These are phyloP conservation scores for Juglanconis oblonga DNA, from an alignment of 2,329 filamentous ascomycete genomes.

Conservation along the genomic window DNA sequence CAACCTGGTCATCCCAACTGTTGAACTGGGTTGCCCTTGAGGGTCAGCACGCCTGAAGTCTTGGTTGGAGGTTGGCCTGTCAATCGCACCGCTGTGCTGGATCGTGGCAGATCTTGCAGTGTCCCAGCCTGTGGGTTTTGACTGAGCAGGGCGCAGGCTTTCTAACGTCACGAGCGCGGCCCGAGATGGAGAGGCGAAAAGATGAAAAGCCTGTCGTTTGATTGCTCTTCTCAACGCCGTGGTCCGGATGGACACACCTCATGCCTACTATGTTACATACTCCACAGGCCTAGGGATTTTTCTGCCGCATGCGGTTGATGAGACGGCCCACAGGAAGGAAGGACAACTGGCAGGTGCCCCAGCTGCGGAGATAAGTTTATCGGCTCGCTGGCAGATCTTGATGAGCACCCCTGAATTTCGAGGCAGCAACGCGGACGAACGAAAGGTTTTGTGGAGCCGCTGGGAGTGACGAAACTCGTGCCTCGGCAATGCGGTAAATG, in stretches of 20 bases:
- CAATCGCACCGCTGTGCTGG: neutral
- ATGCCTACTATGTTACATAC: neutral
- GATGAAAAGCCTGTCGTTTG: neutral
- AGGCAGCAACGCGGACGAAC: slow-evolving; percentile 9
- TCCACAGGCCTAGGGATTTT: slow-evolving; percentile 1
- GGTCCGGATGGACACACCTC: neutral
- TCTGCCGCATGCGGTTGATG: slow-evolving; percentile 8
- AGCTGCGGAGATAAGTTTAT: slow-evolving; percentile 13
- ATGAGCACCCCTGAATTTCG: slow-evolving; percentile 15
- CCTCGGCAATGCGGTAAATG: slow-evolving; percentile 16
- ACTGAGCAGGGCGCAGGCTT: neutral
- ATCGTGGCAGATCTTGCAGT: neutral
- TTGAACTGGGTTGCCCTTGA: neutral
- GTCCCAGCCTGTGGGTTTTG: neutral
- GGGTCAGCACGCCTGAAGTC: neutral
- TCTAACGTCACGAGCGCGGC: neutral
- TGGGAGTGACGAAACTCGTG: slow-evolving; percentile 11
- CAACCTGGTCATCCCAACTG: neutral
- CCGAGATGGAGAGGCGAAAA: neutral
- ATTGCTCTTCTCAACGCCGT: neutral
- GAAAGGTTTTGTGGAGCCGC: slow-evolving; percentile 10
- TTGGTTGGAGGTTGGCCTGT: neutral
- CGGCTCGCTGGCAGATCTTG: slow-evolving; percentile 17
- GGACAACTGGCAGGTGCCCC: slow-evolving; percentile 9
- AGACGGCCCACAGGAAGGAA: neutral